Base-by-base conservation (phyloP, 2,329 filamentous ascomycete genomes). In the Westerdykella ornata region DNA sequence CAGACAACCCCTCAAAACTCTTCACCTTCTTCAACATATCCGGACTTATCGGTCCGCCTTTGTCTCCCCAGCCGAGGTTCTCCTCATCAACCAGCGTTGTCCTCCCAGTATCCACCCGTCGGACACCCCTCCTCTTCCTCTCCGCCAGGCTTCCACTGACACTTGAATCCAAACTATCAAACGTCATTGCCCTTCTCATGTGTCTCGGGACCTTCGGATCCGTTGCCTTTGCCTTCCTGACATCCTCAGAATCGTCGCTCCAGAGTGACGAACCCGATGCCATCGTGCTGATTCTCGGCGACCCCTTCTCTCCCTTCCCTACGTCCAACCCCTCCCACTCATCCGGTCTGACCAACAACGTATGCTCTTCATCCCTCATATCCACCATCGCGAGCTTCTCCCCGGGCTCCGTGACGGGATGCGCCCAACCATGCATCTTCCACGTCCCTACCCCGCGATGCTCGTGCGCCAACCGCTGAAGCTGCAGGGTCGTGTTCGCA, bases 71-170 rank as follows among this genome's bases (percentile, higher is more conserved):
- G 6, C 3, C 35, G 11, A 4, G 16, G 9, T 37, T n/a, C 6
- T 37, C 35, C 35, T 22, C 35, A 7, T 22, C 35, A 11, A 18
- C 35, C 22, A 26, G 12, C 22, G 22, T 26, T 11, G 22, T 60
- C 54, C 54, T 57, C 56, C 59, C 59, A 57, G 55, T 54, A 57
- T 59, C 58, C 55, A 57, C 43, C 52, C 49, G 53, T 51, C 56
- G 54, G 56, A 54, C 54, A 49, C 54, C 53, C 51, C 45, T 56
- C 54, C 48, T 26, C 22, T 26, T 26, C 22, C 22, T 26, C 16
- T 37, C 35, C 15, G 15, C 19, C 35, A 18, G 9, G 9, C 19
- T 22, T 15, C 19, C 15, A 22, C 22, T 26, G 22, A 19, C 31
- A 12, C 31, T 26, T 9, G 22, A 26, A 26, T 26, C 22, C 12